phyloP scores from a whole-genome alignment of 2,329 filamentous ascomycete species.

The Fusarium pseudoanthophilum region DNA sequence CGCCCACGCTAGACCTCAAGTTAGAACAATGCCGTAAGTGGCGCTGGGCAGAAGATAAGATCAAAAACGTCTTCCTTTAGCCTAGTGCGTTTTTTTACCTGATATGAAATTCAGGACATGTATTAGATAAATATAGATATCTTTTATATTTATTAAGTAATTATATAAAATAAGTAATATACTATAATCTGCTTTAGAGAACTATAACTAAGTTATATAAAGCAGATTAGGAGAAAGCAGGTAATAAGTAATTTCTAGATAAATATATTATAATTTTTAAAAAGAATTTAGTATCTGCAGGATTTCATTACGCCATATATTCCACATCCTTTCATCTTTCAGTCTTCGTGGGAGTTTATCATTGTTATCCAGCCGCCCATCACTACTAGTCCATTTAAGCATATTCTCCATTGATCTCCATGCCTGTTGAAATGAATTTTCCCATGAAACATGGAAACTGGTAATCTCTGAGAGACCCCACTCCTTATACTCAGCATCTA shows the following conservation, averaged over 20 bases:
- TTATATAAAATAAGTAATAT: too few relatives aligned
- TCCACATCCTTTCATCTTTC: not conserved
- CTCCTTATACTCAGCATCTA: too few relatives aligned
- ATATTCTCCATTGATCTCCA: not conserved
- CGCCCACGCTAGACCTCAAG: not conserved
- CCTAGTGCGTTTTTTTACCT: not conserved
- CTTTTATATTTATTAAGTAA: too few relatives aligned
- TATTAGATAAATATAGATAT: too few relatives aligned
- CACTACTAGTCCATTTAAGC: not conserved
- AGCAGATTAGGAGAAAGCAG: too few relatives aligned
- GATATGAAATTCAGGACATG: not conserved
- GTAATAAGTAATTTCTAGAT: too few relatives aligned
- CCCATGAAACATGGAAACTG: too few relatives aligned
- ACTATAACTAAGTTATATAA: too few relatives aligned
- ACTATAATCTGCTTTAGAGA: too few relatives aligned
- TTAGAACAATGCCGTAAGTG: not conserved
- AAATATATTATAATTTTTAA: fast-evolving
- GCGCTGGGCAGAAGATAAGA: not conserved
- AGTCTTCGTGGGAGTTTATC: not conserved
- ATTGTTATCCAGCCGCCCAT: too few relatives aligned
- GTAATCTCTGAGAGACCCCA: too few relatives aligned
- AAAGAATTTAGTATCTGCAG: not conserved
- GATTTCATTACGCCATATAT: not conserved
- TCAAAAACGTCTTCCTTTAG: not conserved
- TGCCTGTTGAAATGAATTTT: too few relatives aligned